phyloP scores from a whole-genome alignment of 495 filamentous ascomycete species.

The Cercophora newfieldiana region DNA sequence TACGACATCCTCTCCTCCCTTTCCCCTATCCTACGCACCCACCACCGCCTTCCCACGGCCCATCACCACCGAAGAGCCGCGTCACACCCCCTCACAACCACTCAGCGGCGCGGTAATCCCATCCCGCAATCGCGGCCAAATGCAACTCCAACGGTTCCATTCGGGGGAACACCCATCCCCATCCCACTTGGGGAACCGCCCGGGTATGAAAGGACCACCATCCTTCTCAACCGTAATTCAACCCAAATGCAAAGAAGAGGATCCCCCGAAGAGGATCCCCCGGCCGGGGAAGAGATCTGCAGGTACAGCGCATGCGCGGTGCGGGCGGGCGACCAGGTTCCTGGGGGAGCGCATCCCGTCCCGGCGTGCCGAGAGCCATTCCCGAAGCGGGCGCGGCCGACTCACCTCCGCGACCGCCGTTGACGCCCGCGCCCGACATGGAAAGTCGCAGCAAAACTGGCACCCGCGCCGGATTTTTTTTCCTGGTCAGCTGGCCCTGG shows the following conservation, averaged over 20 bases:
- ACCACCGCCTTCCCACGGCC: neutral
- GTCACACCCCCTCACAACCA: neutral
- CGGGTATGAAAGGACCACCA: neutral
- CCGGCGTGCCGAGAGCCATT: constrained; percentile 33
- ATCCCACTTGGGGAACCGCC: neutral
- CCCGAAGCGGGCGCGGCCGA: constrained; percentile 30
- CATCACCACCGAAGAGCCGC: neutral
- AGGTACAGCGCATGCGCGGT: constrained; percentile 2
- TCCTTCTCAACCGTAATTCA: neutral
- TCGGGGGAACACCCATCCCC: no score
- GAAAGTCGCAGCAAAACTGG: constrained; percentile 9
- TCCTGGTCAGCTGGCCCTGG: neutral
- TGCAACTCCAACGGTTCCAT: neutral
- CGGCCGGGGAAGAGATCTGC: neutral
- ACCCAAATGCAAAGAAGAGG: neutral
- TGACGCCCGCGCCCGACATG: neutral
- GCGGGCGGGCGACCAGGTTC: constrained; percentile 17
- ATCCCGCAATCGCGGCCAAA: neutral
- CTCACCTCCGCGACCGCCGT: constrained; percentile 24
- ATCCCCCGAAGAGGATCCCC: neutral
- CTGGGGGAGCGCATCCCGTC: constrained; percentile 37
- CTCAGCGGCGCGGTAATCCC: neutral
- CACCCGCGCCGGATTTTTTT: neutral
- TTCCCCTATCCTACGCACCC: neutral
- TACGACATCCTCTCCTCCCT: neutral